phyloP scores from a whole-genome alignment of 2,329 filamentous ascomycete genomes.

The Beauveria varroae region DNA sequence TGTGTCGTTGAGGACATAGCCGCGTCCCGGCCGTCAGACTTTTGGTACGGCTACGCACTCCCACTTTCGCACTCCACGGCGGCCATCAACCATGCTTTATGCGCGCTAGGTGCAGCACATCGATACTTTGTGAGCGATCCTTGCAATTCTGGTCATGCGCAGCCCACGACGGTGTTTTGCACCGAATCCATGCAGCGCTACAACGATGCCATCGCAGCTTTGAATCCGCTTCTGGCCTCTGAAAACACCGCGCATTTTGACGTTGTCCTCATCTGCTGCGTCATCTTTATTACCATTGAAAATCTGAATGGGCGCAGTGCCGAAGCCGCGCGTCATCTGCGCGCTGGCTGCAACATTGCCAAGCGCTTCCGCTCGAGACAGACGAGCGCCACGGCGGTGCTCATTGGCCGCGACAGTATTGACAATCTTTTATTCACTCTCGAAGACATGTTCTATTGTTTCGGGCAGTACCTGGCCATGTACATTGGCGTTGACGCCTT shows the following conservation, averaged over 20 bases:
- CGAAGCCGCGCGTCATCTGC: conserved; percentile 17
- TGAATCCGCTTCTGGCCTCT: conserved; percentile 16
- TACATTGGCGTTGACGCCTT: conserved; percentile 15
- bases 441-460: conserved; percentile 14
- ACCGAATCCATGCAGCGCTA: conserved; percentile 15
- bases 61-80: background rate
- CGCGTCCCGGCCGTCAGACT: background rate
- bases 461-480: conserved; percentile 14
- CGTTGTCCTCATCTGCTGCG: conserved; percentile 16
- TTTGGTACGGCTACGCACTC: background rate
- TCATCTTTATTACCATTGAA: conserved; percentile 20
- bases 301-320: conserved; percentile 16
- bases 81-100: background rate
- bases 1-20: background rate
- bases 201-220: conserved; percentile 16
- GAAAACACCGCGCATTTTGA: conserved; percentile 12
- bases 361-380: conserved; percentile 5
- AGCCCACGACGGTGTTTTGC: background rate
- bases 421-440: background rate
- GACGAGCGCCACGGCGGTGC: background rate
- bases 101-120: background rate
- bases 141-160: too few relatives aligned
- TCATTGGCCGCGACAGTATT: background rate
- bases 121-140: background rate
- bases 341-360: conserved; percentile 15